Evolutionary conservation across 352 stramenopile genomes (phyloP).

Genomic region (Globisporangium emineosum): DNA sequence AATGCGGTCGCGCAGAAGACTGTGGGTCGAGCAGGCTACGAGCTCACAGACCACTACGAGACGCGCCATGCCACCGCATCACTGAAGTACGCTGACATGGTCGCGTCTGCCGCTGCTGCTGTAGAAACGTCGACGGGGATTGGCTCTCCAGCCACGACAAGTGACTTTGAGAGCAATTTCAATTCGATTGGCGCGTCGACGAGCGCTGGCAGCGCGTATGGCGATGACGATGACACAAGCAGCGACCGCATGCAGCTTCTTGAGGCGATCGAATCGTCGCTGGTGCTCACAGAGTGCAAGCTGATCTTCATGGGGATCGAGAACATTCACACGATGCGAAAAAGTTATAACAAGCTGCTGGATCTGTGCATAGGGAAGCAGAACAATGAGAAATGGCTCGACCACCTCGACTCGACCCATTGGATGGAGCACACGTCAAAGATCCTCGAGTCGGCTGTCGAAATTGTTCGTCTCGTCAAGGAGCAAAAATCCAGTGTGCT

Average conservation of each 20-base stretch:
- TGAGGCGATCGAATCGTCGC: slow-evolving; percentile 41
- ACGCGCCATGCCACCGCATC: slow-evolving; percentile 57
- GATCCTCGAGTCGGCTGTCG: slow-evolving; percentile 78
- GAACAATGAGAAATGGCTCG: slow-evolving; percentile 76
- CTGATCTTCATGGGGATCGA: slow-evolving; percentile 90
- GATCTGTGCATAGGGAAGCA: slow-evolving; percentile 63
- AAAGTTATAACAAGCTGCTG: slow-evolving; percentile 75
- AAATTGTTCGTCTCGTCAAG: slow-evolving; percentile 80
- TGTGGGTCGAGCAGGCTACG: slow-evolving; percentile 83
- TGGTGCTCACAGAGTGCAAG: slow-evolving; percentile 78
- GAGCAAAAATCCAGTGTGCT: slow-evolving; percentile 91
- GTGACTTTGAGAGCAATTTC: slow-evolving; percentile 9
- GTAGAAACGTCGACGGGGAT: slow-evolving; percentile 22
- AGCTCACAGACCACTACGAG: slow-evolving; percentile 85
- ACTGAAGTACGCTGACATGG: slow-evolving; percentile 66
- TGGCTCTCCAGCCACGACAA: slow-evolving; percentile 15
- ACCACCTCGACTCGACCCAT: slow-evolving; percentile 65
- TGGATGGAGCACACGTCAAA: slow-evolving; percentile 79
- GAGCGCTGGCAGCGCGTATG: slow-evolving; percentile 16
- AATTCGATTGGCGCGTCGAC: slow-evolving; percentile 8
- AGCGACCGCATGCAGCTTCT: slow-evolving; percentile 25
- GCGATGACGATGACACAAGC: slow-evolving; percentile 23
- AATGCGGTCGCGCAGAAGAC: slow-evolving; percentile 90
- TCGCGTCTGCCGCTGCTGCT: slow-evolving; percentile 27
- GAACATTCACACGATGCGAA: slow-evolving; percentile 92